Evolutionary conservation across 768 basidiomycete genomes (phyloP), one percentile per base, ranked within the genome.

Genomic region (Lactarius hatsudake): DNA sequence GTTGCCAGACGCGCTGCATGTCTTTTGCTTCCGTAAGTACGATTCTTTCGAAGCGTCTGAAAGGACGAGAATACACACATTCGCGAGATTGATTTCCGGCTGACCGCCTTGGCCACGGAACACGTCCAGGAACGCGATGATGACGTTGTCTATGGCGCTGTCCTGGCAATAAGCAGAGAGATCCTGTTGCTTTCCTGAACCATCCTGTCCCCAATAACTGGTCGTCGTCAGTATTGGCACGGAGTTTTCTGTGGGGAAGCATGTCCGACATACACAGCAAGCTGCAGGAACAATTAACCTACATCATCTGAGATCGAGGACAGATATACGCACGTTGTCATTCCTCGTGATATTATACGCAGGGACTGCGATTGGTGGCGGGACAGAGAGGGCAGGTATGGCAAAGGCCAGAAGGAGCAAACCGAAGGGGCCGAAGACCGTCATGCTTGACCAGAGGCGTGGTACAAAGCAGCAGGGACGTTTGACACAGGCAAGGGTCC

Each of bases 11-110:
- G 75, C 65, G 68, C 80, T 81, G 73, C 82, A 82, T 32, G 72
- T 82, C 81, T 83, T 83, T 23, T 40, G 43, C 6, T 30, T 15
- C 17, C 20, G 45, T 54, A 6, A 54, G 56, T 42, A 53, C 48
- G 43, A 23, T n/a, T 13, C 23, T 17, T n/a, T n/a, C 10, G 34
- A 56, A 59, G 26, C 0, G 57, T 36, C 4, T 3, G 28, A 3
- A 18, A 32, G 13, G 12, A 26, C 26, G 4, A 26, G 51, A 32
- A 15, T 56, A n/a, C 82, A 66, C 73, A 87, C 88, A 71, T 88
- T 90, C 0, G 87, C 89, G 8, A 90, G 79, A 74, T 91, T 87
- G 62, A 91, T 79, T 13, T 83, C 84, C n/a, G 90, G 89, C 12
- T 81, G 73, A 28, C 83, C 83, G 4, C 56, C 63, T 5, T 38